Percentiles rank a stretch among this genome's conserved stretches.
phyloP scores from a whole-genome alignment of 108 stramenopile genomes.

The Cyclotella kingstonii region DNA sequence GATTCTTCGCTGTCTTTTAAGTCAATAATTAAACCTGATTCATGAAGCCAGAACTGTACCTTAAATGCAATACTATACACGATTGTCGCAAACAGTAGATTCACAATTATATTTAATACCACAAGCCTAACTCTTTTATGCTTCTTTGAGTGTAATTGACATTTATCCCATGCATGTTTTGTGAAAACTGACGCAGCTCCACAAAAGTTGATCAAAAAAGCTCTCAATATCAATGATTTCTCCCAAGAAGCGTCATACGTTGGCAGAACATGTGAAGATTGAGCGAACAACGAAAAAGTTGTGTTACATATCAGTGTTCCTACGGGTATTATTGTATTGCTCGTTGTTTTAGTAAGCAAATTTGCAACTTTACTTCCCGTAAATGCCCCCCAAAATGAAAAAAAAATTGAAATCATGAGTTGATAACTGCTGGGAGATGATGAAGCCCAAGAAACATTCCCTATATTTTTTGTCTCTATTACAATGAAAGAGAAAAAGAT shows the following conservation, averaged over 20 bases:
- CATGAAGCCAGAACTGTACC: conserved; percentile 11
- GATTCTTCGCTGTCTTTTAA: background rate
- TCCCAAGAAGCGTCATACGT: conserved; percentile 16
- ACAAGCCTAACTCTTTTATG: conserved; percentile 7
- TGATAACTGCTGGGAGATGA: conserved; percentile 27
- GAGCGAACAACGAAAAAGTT: conserved; percentile 23
- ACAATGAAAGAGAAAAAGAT: conserved; percentile 18
- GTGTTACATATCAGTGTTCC: conserved; percentile 38
- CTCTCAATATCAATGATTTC: conserved; percentile 18
- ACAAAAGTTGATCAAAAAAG: conserved; percentile 35
- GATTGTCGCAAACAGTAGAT: conserved; percentile 32
- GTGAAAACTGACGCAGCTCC: conserved; percentile 39
- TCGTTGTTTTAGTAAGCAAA: background rate
- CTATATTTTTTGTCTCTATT: background rate
- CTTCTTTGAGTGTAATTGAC: conserved; percentile 15
- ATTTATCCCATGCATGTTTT: conserved; percentile 33
- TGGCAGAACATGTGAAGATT: conserved; percentile 16
- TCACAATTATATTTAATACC: conserved; percentile 20
- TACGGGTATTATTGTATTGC: conserved; percentile 20
- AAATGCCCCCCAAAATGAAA: conserved; percentile 14
- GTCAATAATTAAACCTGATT: background rate
- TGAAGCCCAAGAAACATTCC: conserved; percentile 17
- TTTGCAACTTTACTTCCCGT: conserved; percentile 10
- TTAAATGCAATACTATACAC: conserved; percentile 37
- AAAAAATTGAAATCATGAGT: conserved; percentile 22